A percentile compares a stretch with the other conserved stretches of the same genome.
Conservation (phyloP, 768 basidiomycete species). For the Podaxis mareebaensis region DNA sequence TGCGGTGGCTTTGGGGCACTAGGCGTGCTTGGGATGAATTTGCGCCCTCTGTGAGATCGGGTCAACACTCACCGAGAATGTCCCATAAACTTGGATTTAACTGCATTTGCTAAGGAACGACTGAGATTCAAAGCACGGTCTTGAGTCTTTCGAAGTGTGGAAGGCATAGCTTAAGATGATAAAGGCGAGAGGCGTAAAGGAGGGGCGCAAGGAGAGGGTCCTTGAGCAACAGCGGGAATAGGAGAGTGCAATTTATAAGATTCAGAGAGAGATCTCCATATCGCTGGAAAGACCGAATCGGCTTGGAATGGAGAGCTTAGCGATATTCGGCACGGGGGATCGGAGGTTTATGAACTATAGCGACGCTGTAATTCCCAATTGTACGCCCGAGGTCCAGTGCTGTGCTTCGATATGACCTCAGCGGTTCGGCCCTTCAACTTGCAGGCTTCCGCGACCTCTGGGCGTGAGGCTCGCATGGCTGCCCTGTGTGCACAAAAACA, state of each 20-base stretch:
- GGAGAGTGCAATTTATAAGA: constrained; percentile 10
- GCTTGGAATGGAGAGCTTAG: constrained; percentile 19
- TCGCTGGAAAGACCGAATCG: constrained; percentile 9
- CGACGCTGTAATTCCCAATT: constrained; percentile 15
- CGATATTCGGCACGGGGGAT: constrained; percentile 8
- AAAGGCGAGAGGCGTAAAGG: constrained; percentile 16
- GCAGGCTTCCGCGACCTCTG: constrained; percentile 15
- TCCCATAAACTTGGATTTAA: constrained; percentile 35
- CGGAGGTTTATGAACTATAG: constrained; percentile 15
- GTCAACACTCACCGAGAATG: constrained; percentile 10
- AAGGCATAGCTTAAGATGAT: constrained; percentile 27
- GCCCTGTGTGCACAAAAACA: constrained; percentile 3
- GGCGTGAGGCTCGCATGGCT: constrained; percentile 12
- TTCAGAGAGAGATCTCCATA: not conserved
- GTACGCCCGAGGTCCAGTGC: constrained; percentile 15
- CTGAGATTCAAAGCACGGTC: constrained; percentile 48
- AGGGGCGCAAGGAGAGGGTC: constrained; percentile 21
- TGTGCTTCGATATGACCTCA: constrained; percentile 18
- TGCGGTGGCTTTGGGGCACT: constrained; percentile 6
- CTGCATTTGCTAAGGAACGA: constrained; percentile 48
- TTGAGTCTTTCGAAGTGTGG: constrained; percentile 46
- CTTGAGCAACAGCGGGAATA: constrained; percentile 7
- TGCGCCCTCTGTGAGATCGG: not conserved
- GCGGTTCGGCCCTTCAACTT: constrained; percentile 1
- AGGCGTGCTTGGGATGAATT: too few relatives aligned